phyloP scores from a whole-genome alignment of 2,329 filamentous ascomycete species.

The Metarhizium humberi region DNA sequence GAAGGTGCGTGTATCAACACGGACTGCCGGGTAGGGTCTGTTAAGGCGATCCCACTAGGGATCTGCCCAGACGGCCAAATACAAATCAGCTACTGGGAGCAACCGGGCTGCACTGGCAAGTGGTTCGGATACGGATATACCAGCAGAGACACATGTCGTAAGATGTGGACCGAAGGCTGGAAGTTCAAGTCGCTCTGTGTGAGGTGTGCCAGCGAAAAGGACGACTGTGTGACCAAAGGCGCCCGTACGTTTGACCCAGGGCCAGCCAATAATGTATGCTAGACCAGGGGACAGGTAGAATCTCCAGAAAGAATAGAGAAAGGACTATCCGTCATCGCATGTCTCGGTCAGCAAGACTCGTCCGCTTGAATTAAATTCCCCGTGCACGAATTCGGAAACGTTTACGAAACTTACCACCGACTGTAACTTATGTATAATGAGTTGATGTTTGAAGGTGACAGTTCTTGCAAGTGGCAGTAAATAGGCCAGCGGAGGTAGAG shows the following conservation, averaged over 20 bases:
- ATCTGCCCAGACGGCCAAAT: constrained; percentile 1
- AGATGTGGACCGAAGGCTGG: not conserved
- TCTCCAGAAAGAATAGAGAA: no score
- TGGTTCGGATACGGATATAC: constrained; percentile 4
- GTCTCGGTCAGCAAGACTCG: no score
- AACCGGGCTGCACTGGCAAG: not conserved
- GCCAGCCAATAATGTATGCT: not conserved
- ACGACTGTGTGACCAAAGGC: not conserved
- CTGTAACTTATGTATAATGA: no score
- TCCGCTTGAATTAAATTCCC: no score
- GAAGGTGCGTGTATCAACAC: constrained; percentile 5
- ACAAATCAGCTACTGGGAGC: constrained; percentile 5
- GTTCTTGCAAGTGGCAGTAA: no score
- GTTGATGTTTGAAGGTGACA: no score
- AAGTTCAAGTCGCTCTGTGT: not conserved
- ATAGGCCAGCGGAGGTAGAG: no score
- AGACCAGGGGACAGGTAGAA: not conserved
- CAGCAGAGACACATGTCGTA: not conserved
- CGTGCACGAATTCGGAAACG: no score
- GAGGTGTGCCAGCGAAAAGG: not conserved
- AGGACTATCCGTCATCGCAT: no score
- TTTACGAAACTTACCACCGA: no score
- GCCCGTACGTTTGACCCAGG: not conserved
- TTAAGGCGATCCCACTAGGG: not conserved
- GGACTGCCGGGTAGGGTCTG: constrained; percentile 2